These are phyloP conservation scores for Ophiostoma tasmaniense DNA, from an alignment of 2,329 filamentous ascomycete genomes.

Conservation along the genomic window DNA sequence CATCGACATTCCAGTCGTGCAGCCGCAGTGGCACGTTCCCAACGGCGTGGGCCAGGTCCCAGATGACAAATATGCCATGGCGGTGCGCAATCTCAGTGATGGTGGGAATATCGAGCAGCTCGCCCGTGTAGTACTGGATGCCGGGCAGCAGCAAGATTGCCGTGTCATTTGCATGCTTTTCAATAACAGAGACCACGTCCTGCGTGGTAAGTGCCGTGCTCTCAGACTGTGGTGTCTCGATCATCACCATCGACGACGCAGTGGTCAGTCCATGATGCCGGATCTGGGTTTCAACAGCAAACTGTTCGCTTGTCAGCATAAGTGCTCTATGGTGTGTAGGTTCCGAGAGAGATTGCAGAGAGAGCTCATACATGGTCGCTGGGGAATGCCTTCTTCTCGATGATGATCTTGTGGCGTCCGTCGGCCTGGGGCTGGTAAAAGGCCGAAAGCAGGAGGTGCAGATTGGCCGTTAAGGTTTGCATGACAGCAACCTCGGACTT, in stretches of 20 bases:
- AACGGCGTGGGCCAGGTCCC: slow-evolving; percentile 57
- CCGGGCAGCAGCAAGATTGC: slow-evolving; percentile 74
- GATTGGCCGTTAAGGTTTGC: slow-evolving; percentile 75
- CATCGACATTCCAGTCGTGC: slow-evolving; percentile 87
- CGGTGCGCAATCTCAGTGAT: slow-evolving; percentile 68
- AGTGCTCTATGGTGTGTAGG: neutral
- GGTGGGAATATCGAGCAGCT: slow-evolving; percentile 70
- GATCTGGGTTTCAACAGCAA: slow-evolving; percentile 77
- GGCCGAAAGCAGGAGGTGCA: slow-evolving; percentile 74
- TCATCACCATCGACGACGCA: slow-evolving; percentile 61
- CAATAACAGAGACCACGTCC: slow-evolving; percentile 63
- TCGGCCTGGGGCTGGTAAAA: slow-evolving; percentile 63
- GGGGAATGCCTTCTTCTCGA: slow-evolving; percentile 83
- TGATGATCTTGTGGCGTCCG: slow-evolving; percentile 64
- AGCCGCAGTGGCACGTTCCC: slow-evolving; percentile 73
- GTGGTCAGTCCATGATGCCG: slow-evolving; percentile 60
- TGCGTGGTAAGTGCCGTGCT: slow-evolving; percentile 57
- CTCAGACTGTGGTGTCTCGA: slow-evolving; percentile 49
- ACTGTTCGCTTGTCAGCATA: slow-evolving; percentile 38
- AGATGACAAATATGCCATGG: slow-evolving; percentile 47
- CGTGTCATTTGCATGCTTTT: slow-evolving; percentile 61
- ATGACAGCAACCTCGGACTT: slow-evolving; percentile 74
- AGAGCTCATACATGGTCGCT: slow-evolving; percentile 56
- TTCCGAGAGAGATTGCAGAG: neutral
- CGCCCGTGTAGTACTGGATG: slow-evolving; percentile 87